phyloP scores from a whole-genome alignment of 306 rosid species.

The Psophocarpus tetragonolobus region DNA sequence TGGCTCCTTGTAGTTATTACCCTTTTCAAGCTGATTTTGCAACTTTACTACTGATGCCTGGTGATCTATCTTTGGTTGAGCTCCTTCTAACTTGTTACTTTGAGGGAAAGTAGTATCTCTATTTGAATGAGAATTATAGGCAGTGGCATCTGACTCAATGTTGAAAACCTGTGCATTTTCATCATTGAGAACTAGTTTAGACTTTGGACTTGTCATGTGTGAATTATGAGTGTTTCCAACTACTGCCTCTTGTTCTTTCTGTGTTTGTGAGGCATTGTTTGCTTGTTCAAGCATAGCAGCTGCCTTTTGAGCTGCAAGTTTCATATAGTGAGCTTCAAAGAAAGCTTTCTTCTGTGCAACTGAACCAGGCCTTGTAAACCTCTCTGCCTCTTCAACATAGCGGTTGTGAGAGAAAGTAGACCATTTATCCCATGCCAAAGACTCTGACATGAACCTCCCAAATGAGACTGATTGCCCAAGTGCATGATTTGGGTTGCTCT shows the following conservation, averaged over 20 bases:
- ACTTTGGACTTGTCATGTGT: slow-evolving; percentile 21
- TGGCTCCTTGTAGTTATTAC: slow-evolving; percentile 24
- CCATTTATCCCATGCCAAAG: slow-evolving; percentile 91
- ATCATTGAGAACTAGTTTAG: slow-evolving; percentile 29
- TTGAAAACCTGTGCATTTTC: slow-evolving; percentile 28
- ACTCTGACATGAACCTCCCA: slow-evolving; percentile 83
- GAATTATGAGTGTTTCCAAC: slow-evolving; percentile 7
- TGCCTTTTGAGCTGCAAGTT: slow-evolving; percentile 75
- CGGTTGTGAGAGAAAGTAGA: slow-evolving; percentile 79
- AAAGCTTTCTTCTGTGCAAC: slow-evolving; percentile 98
- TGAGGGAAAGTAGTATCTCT: slow-evolving; percentile 25
- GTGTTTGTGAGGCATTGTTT: slow-evolving; percentile 35
- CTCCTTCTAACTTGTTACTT: slow-evolving; percentile 39
- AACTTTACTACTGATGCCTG: slow-evolving; percentile 35
- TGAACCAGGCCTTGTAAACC: slow-evolving; percentile 78
- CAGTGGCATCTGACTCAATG: slow-evolving; percentile 1
- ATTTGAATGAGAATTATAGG: slow-evolving; percentile 30
- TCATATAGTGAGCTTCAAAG: slow-evolving; percentile 98
- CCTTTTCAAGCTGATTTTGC: slow-evolving; percentile 38
- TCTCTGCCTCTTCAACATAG: slow-evolving; percentile 95
- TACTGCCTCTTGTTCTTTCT: slow-evolving; percentile 12
- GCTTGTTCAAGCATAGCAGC: slow-evolving; percentile 78
- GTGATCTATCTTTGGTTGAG: slow-evolving; percentile 29
- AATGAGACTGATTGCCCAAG: slow-evolving; percentile 86
- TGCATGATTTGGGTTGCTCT: slow-evolving; percentile 69